These are phyloP conservation scores for Neoascochyta sp. DNA, from an alignment of 2,329 filamentous ascomycete species.

Conservation along the genomic window DNA sequence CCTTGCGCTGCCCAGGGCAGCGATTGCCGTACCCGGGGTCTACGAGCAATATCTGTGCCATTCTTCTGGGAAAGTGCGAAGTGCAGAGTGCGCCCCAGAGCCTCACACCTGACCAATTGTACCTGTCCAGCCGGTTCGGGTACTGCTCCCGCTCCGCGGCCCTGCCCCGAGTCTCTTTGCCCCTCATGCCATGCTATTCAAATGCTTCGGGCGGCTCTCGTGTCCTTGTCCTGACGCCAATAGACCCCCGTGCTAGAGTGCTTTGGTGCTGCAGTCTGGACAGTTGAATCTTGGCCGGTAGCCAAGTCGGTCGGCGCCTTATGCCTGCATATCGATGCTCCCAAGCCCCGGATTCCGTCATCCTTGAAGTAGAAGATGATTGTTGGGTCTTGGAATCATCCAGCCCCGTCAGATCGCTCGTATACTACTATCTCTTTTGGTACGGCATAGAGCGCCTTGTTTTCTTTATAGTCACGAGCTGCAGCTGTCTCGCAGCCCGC, in stretches of 20 bases:
- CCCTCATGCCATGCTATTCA: too few relatives aligned
- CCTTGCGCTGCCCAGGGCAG: slow-evolving; percentile 26
- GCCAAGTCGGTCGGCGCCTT: slow-evolving; percentile 10
- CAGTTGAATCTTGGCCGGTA: too few relatives aligned
- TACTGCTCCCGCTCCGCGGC: slow-evolving; percentile 21
- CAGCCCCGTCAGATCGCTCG: slow-evolving; percentile 25
- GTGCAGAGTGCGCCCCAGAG: slow-evolving; percentile 11
- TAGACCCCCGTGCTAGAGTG: too few relatives aligned
- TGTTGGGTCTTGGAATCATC: slow-evolving; percentile 18
- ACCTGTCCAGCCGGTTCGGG: slow-evolving; percentile 17
- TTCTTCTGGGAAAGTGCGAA: slow-evolving; percentile 11
- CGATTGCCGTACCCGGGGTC: slow-evolving; percentile 18
- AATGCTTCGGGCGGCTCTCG: too few relatives aligned
- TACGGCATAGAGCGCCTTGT: slow-evolving; percentile 13
- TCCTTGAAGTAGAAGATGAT: slow-evolving; percentile 24
- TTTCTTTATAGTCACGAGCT: slow-evolving; percentile 27
- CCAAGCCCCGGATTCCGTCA: slow-evolving; percentile 19
- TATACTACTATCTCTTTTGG: slow-evolving; percentile 20
- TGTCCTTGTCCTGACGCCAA: too few relatives aligned
- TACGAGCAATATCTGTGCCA: slow-evolving; percentile 19
- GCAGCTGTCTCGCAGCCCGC: slow-evolving; percentile 12
- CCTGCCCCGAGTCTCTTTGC: too few relatives aligned
- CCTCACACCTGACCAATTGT: slow-evolving; percentile 12
- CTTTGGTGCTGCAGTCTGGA: too few relatives aligned
- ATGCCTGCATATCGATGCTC: slow-evolving; percentile 23